These are phyloP conservation scores for Teratosphaeria gauchensis DNA, from an alignment of 2,329 filamentous ascomycete genomes.

Conservation along the genomic window DNA sequence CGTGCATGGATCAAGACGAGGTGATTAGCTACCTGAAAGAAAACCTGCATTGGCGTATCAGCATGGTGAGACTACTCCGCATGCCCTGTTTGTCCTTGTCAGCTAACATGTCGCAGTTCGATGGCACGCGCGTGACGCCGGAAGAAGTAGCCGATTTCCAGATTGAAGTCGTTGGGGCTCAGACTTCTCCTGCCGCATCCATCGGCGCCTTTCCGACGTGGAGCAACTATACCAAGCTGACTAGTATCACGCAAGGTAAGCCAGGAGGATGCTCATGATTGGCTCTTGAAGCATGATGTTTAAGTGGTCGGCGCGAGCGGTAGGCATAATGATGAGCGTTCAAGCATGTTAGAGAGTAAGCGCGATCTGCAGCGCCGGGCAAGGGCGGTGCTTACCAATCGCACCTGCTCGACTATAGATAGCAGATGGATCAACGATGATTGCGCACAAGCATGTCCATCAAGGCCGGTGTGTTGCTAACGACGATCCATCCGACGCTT, in stretches of 20 bases:
- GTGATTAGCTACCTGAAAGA: constrained; percentile 23
- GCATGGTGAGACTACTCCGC: constrained; percentile 14
- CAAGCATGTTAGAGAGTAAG: neutral
- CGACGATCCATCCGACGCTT: no score
- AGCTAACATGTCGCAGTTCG: constrained; percentile 19
- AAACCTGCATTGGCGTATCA: constrained; percentile 27
- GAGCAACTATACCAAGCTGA: constrained; percentile 20
- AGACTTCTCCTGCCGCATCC: constrained; percentile 28
- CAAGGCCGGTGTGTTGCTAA: no score
- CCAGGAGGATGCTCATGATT: constrained; percentile 9
- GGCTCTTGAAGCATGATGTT: neutral
- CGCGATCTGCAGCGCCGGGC: neutral
- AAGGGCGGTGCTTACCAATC: neutral
- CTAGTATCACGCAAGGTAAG: constrained; percentile 13
- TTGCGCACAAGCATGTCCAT: neutral
- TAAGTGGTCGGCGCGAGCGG: neutral
- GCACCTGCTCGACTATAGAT: neutral
- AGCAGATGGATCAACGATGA: neutral
- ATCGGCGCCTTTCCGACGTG: constrained; percentile 29
- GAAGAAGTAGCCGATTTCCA: constrained; percentile 28
- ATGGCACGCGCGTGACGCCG: constrained; percentile 26
- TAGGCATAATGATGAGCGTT: neutral
- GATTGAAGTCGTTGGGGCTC: constrained; percentile 30
- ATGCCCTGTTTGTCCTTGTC: neutral
- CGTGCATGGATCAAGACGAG: constrained; percentile 15